Conservation (phyloP, 2,329 filamentous ascomycete genomes). For the Mycosphaerella sp. region DNA sequence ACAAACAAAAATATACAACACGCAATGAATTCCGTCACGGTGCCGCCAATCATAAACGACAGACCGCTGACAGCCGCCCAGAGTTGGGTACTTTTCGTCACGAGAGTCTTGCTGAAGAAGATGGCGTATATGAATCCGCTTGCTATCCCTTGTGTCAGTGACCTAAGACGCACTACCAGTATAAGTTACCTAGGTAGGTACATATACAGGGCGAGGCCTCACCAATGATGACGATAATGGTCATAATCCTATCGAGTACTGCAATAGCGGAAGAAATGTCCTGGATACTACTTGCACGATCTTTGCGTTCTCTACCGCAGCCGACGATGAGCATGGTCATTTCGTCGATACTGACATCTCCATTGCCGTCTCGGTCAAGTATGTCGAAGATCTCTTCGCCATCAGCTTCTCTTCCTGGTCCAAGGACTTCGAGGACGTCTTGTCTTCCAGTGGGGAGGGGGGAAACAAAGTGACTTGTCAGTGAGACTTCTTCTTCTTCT, state of each 20-base stretch:
- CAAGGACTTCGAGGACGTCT: conserved; percentile 28
- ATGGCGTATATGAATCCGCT: conserved; percentile 31
- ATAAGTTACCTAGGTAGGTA: neutral
- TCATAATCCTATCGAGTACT: conserved; percentile 31
- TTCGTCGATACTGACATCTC: conserved; percentile 32
- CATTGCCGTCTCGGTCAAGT: conserved; percentile 31
- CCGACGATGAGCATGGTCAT: conserved; percentile 28
- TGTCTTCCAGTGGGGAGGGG: neutral
- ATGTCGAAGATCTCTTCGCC: conserved; percentile 29
- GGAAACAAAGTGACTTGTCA: neutral
- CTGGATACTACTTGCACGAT: conserved; percentile 27
- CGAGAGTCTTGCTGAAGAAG: conserved; percentile 29
- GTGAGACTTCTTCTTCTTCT: neutral
- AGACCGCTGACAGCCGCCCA: conserved; percentile 40
- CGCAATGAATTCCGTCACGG: conserved; percentile 86
- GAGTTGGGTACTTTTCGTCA: conserved; percentile 16
- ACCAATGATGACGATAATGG: conserved; percentile 25
- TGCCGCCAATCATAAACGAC: conserved; percentile 88
- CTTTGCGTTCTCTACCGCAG: conserved; percentile 26
- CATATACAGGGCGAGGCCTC: neutral
- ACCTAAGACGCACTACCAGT: too few relatives aligned
- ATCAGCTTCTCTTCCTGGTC: conserved; percentile 19
- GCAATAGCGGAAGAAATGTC: conserved; percentile 33
- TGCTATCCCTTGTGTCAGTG: conserved; percentile 7
- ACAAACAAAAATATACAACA: conserved; percentile 97